Evolutionary conservation across 176 grass and related monocot genomes (phyloP).

Genomic region (Oryza meyeriana): DNA sequence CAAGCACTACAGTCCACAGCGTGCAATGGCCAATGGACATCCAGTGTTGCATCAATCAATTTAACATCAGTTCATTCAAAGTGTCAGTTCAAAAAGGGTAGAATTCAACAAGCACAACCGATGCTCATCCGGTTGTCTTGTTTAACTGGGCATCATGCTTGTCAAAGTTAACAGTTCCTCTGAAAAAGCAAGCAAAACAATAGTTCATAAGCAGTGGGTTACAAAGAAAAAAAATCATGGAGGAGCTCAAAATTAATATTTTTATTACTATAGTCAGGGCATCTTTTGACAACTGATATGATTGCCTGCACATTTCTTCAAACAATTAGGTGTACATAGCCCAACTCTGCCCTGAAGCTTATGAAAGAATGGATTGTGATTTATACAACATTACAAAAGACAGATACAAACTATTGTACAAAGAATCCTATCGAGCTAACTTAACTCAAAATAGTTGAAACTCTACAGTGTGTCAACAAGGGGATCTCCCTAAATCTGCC

Average conservation of each 20-base stretch:
- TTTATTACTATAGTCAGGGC: slow-evolving; percentile 33
- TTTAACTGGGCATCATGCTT: neutral
- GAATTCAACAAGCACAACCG: neutral
- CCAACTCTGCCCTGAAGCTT: slow-evolving; percentile 41
- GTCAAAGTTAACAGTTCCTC: neutral
- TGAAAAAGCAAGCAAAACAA: neutral
- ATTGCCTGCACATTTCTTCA: slow-evolving; percentile 26
- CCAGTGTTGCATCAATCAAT: neutral
- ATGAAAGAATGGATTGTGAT: slow-evolving; percentile 74
- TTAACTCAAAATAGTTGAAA: slow-evolving; percentile 39
- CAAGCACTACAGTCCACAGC: neutral
- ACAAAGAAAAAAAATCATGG: neutral
- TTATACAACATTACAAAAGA: slow-evolving; percentile 54
- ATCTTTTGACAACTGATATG: slow-evolving; percentile 25
- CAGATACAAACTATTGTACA: slow-evolving; percentile 71
- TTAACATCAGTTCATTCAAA: neutral
- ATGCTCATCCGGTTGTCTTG: neutral
- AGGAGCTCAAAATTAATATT: neutral
- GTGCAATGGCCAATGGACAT: neutral
- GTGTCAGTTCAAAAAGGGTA: slow-evolving; percentile 2
- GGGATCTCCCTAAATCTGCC: slow-evolving; percentile 28
- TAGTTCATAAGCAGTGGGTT: neutral
- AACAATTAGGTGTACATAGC: slow-evolving; percentile 44
- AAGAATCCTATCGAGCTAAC: slow-evolving; percentile 64
- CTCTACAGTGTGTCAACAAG: slow-evolving; percentile 55